Conservation (phyloP, 495 filamentous ascomycete species). For the Evansstolkia leycettana region DNA sequence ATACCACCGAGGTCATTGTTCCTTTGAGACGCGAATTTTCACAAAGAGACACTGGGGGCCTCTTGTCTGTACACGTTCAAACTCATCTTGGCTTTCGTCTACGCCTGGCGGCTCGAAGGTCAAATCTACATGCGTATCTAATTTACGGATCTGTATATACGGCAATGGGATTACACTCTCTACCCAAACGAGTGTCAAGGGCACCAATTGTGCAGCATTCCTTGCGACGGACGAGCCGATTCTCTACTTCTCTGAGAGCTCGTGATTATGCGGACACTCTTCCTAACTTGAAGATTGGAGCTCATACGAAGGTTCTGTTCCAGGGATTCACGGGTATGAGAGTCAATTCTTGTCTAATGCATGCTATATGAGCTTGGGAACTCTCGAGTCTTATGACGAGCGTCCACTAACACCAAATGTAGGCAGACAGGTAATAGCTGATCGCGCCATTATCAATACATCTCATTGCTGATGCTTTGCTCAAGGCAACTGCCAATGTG, state of each 20-base stretch:
- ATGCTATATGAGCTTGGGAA: too few relatives aligned
- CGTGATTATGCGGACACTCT: slow-evolving; percentile 52
- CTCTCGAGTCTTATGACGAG: too few relatives aligned
- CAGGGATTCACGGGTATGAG: slow-evolving; percentile 73
- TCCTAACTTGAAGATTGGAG: slow-evolving; percentile 63
- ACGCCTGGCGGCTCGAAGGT: too few relatives aligned
- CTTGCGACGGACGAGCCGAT: slow-evolving; percentile 11
- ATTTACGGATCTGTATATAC: background rate
- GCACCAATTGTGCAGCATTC: slow-evolving; percentile 1
- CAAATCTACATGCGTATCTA: too few relatives aligned
- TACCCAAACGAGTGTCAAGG: slow-evolving; percentile 8
- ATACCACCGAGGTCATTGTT: too few relatives aligned
- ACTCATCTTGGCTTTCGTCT: too few relatives aligned
- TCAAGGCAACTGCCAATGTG: slow-evolving; percentile 67
- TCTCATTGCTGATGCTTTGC: background rate
- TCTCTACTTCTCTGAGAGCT: slow-evolving; percentile 25
- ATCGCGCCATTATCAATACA: background rate
- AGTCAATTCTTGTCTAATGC: background rate
- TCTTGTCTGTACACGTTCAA: too few relatives aligned
- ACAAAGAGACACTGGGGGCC: too few relatives aligned
- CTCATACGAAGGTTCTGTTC: slow-evolving; percentile 70
- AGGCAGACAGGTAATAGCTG: slow-evolving; percentile 24
- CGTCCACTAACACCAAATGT: slow-evolving; percentile 6
- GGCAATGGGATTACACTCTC: slow-evolving; percentile 3
- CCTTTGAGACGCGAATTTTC: too few relatives aligned